Conservation (phyloP, 2,329 filamentous ascomycete species). For the Claviceps sp. region DNA sequence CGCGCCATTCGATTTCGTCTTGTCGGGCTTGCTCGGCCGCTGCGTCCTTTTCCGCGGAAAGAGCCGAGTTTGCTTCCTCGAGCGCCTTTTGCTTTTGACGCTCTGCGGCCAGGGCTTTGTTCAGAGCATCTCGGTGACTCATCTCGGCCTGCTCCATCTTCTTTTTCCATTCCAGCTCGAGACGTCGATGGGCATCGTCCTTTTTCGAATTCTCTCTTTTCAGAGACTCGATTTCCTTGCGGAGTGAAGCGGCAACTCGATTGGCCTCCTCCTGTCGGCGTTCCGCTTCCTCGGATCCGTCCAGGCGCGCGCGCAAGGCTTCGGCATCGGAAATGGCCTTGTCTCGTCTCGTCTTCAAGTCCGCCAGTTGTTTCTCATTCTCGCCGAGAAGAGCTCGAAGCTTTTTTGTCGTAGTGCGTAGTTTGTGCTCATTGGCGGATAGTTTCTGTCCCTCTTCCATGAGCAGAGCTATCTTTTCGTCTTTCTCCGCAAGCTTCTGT, state of each 20-base stretch:
- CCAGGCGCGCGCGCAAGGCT: constrained; percentile 31
- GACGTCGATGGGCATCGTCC: constrained; percentile 49
- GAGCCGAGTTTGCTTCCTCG: constrained; percentile 44
- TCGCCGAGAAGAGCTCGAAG: constrained; percentile 53
- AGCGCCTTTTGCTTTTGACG: constrained; percentile 44
- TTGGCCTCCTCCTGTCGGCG: constrained; percentile 35
- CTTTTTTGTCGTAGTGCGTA: constrained; percentile 72
- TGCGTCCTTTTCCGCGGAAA: constrained; percentile 69
- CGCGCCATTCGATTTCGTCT: constrained; percentile 58
- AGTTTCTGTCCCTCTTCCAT: constrained; percentile 89
- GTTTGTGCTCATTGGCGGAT: constrained; percentile 73
- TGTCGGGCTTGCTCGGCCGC: constrained; percentile 54
- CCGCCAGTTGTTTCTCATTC: constrained; percentile 49
- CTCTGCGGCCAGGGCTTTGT: constrained; percentile 52
- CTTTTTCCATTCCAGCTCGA: constrained; percentile 56
- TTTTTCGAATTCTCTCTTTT: constrained; percentile 44
- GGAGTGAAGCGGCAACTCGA: constrained; percentile 39
- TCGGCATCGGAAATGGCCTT: constrained; percentile 40
- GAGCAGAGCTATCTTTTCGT: constrained; percentile 76
- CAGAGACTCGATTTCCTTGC: constrained; percentile 22
- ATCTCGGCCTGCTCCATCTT: constrained; percentile 51
- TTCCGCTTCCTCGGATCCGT: constrained; percentile 39
- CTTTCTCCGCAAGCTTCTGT: constrained; percentile 75
- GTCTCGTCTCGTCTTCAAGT: constrained; percentile 45
- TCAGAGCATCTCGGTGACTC: constrained; percentile 51